Base-by-base conservation (phyloP, 306 rosid genomes). In the Prunus salicina region DNA sequence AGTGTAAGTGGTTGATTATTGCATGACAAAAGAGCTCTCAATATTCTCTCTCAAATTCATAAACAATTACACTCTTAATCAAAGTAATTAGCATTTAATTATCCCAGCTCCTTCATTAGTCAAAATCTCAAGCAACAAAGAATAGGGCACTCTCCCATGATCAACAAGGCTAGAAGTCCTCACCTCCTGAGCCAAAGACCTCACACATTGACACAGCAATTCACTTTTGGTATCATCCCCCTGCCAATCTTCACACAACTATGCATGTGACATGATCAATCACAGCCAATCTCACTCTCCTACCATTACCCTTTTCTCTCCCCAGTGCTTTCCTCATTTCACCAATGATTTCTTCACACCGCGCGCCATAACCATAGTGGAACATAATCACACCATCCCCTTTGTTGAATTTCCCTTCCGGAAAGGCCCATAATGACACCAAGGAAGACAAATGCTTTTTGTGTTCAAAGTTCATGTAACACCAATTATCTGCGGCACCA, bases 51-150 rank as follows among this genome's bases (percentile, higher is more conserved):
- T 28, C 30, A 28, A 28, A 28, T 2, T 28, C 30, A 28, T 28
- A 28, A 28, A 28, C 30, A 28, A 28, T 50, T 50, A 50, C 55
- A 50, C 18, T 50, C 55, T 50, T 50, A 50, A 50, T 50, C 1
- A 53, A 53, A 18, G 60, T n/a, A 22, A 57, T 57, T 57, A 57
- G 8, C 6, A 22, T 24, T 18, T 9, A 38, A 2, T 77, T 69
- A 94, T 20, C 56, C 96, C 97, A 16, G 95, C 92, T n/a, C 98
- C 97, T 82, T 87, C 86, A 78, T 94, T 95, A 12, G 97, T 94
- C 87, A 94, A 79, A 82, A 92, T 81, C 88, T 91, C 98, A 2
- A 92, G 88, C 34, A 94, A 76, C 79, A 94, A 79, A 9, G 98
- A 94, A 60, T 94, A 96, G 0, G 96, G 91, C 50, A 86, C 79